Evolutionary conservation across 257 asterid genomes (phyloP), one percentile per base, ranked within the genome.

Genomic region (Scutellaria baicalensis): DNA sequence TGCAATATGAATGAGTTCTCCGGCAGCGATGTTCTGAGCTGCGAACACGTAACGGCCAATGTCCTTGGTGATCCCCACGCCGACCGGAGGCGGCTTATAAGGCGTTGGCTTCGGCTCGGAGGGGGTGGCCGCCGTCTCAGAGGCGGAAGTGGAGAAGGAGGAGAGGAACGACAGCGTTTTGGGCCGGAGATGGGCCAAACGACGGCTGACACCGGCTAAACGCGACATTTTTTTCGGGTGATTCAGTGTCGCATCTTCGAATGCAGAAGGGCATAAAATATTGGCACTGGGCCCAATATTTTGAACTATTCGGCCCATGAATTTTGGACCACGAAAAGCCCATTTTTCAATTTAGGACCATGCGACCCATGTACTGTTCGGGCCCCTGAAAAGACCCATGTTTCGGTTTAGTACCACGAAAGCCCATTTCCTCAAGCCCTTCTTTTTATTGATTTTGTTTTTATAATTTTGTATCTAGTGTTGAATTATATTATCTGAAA

Each of bases 21-120:
- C 98, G 58, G 84, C 69, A 31, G 63, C 83, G 73, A 92, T 78
- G 65, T 70, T 73, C 68, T 89, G 82, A 16, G 83, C 73, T n/a
- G 96, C 95, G 66, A 92, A 86, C 23, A 82, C 84, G 18, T 89
- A 88, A 66, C 98, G 84, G 18, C 98, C 98, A 1, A 84, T 82
- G 18, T 79, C 59, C 42, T 81, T 82, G 9, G 88, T 84, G 69
- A 74, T 74, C 18, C 78, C 80, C 17, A 89, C 86, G 21, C 62
- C 74, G 42, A 89, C 69, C 18, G 89, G 95, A 44, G 97, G 96
- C 36, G 91, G 76, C 8, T 74, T 40, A 31, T 23, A 54, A 8
- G 57, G 80, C 62, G 58, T 35, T 17, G 67, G 57, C 21, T 27
- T 48, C 40, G 85, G 65, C 52, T 60, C 63, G 20, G 75, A 16